Percentiles rank a stretch among this genome's conserved stretches.
Conservation (phyloP, 352 stramenopile genomes). For the Phytopythium boreale region DNA sequence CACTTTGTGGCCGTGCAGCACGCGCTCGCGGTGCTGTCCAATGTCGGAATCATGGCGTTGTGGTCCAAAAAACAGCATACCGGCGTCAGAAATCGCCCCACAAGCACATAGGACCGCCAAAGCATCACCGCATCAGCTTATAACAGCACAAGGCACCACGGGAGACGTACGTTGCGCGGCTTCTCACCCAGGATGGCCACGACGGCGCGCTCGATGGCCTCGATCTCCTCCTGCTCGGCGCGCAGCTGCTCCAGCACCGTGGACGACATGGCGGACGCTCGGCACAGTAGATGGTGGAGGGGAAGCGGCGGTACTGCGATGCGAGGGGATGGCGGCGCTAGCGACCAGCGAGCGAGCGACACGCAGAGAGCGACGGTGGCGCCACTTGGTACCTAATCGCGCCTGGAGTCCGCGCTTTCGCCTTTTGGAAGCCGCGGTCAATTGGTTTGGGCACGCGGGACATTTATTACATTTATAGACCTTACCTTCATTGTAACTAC, state of each 20-base stretch:
- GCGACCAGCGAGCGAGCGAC: no score
- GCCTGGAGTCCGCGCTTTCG: not conserved
- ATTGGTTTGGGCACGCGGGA: not conserved
- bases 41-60: not conserved
- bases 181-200: conserved; percentile 75
- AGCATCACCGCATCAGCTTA: not conserved
- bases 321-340: no score
- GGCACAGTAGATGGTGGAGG: no score
- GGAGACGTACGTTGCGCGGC: conserved; percentile 67
- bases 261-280: conserved; percentile 59
- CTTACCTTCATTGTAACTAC: not conserved
- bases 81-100: not conserved
- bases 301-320: no score
- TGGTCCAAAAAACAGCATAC: conserved; percentile 4
- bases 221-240: conserved; percentile 76
- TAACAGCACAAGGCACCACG: no score
- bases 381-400: no score
- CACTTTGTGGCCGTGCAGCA: conserved; percentile 83
- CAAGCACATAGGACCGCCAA: not conserved
- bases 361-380: no score
- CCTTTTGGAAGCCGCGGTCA: conserved; percentile 1
- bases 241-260: conserved; percentile 84
- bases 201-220: conserved; percentile 69
- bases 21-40: conserved; percentile 64
- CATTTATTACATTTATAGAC: not conserved